Evolutionary conservation across 1,284 basidiomycete species (phyloP), one percentile per base, ranked within the genome.

Genomic region (Vanrija sp.): DNA sequence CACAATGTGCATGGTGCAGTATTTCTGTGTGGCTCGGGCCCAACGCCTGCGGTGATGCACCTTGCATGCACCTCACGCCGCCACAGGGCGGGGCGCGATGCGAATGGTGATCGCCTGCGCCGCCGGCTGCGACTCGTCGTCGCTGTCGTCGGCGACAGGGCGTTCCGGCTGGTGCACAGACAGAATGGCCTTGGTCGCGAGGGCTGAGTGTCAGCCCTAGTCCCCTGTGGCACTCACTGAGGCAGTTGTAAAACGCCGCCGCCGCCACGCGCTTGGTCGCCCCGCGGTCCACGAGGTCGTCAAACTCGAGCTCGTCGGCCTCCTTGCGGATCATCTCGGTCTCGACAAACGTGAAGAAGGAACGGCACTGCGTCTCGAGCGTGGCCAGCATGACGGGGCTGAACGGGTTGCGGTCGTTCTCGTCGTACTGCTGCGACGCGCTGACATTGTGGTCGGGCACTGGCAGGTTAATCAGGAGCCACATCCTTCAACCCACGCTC

Each of bases 221-320:
- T 5, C 9, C 8, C 9, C 25, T 3, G 5, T 22, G 4, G 43
- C 18, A 41, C 71, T 56, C 49, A 72, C 71, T 69, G 23, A 73
- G 60, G 44, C 66, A 67, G 48, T 73, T 68, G 50, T 71, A 68
- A 48, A 73, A 73, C 16, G 68, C 70, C 3, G 59, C 27, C 1
- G 67, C 66, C 6, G 68, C 68, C 16, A 69, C 61, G 4, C 54
- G 54, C 44, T 63, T 68, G 2, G 42, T 49, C 6, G 51, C 43
- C 6, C 49, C 47, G 2, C 43, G 43, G 0, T 53, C 44, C 1
- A 61, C 57, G 2, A 72, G 20, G 20, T 72, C 63, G 2, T 91
- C 89, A 53, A 79, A 80, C 54, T 80, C 85, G 42, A 84, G 82
- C 19, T 82, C 84, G 6, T 87, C 87, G 9, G 85, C 85, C 38